Base-by-base conservation (phyloP, 139 green algal species). In the Coccomyxa sp. region DNA sequence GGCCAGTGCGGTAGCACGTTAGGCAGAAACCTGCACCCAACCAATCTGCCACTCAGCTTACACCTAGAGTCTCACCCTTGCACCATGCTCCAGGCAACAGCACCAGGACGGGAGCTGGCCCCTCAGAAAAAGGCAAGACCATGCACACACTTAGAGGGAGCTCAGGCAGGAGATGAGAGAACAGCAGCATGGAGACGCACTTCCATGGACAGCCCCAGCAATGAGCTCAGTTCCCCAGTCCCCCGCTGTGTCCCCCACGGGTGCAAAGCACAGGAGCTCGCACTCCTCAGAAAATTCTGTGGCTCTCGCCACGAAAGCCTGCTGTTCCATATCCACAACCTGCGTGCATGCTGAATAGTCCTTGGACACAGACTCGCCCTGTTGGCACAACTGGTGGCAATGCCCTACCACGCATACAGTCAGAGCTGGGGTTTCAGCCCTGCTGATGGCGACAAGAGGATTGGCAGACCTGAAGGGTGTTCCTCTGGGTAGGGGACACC, bases 141-240 rank as follows among this genome's bases (percentile, higher is more conserved):
- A n/a, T n/a, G n/a, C n/a, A n/a, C n/a, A n/a, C n/a, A n/a, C n/a
- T n/a, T n/a, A n/a, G 5, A 64, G 27, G 22, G 50, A 2, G 50
- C 50, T 64, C 3, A 64, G 50, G 5, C 22, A 12, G 50, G 5
- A 6, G 27, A 31, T 22, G 22, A 74, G 14, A 74, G 1, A 39
- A 50, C 14, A 22, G 7, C 14, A 70, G 12, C 29, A 7, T 37
- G 58, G 58, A 31, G 22, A 40, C 70, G 0, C 35, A 75, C 70
- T 39, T 8, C 70, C 70, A 39, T 75, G 70, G 36, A 75, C 70
- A 8, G 70, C 70, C 36, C 70, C 70, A 10, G 70, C 70, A 10
- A 75, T 36, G 6, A 75, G 5, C 1, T 75, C 70, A 2, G n/a
- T 55, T 0, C 16, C n/a, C 29, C 37, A 27, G 12, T 29, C 36